Conservation (phyloP, 495 filamentous ascomycete species). For the Neurospora sp. region DNA sequence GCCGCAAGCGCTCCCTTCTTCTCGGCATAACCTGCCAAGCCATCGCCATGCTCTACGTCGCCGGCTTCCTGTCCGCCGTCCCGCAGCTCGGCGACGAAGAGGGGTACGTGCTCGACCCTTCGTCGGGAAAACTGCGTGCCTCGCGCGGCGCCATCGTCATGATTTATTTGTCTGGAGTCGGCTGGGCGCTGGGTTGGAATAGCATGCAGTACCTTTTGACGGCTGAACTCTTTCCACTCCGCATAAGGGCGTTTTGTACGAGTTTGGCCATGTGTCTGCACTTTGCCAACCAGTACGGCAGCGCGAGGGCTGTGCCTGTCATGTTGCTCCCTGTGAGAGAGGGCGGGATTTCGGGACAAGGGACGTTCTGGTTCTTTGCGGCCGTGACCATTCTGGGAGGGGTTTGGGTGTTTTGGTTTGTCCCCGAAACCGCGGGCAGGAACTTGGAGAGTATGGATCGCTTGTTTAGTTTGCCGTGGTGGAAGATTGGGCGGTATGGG, state of each 20-base stretch:
- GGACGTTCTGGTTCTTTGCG: conserved; percentile 58
- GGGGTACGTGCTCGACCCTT: conserved; percentile 13
- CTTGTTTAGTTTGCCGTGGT: conserved; percentile 59
- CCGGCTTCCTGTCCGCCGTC: conserved; percentile 50
- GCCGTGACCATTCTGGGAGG: conserved; percentile 50
- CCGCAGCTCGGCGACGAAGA: conserved; percentile 33
- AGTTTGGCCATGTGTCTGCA: conserved; percentile 49
- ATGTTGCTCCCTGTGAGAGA: conserved; percentile 40
- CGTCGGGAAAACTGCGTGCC: conserved; percentile 20
- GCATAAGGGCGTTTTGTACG: conserved; percentile 41
- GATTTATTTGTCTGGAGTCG: conserved; percentile 56
- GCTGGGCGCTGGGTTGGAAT: conserved; percentile 71
- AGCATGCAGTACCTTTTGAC: conserved; percentile 67
- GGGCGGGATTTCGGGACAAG: conserved; percentile 40
- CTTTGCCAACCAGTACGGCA: conserved; percentile 66
- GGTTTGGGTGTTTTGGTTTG: conserved; percentile 46
- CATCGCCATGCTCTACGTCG: conserved; percentile 59
- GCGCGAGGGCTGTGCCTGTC: conserved; percentile 46
- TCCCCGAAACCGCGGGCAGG: conserved; percentile 59
- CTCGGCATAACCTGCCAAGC: conserved; percentile 54
- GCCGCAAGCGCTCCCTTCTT: conserved; percentile 58
- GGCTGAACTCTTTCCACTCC: conserved; percentile 63
- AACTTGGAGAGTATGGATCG: conserved; percentile 56
- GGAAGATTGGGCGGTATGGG: conserved; percentile 51
- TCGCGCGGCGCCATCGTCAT: conserved; percentile 51